Base-by-base conservation (phyloP, 192 early-diverging fungal genomes). In the Chytriomyces confervae region DNA sequence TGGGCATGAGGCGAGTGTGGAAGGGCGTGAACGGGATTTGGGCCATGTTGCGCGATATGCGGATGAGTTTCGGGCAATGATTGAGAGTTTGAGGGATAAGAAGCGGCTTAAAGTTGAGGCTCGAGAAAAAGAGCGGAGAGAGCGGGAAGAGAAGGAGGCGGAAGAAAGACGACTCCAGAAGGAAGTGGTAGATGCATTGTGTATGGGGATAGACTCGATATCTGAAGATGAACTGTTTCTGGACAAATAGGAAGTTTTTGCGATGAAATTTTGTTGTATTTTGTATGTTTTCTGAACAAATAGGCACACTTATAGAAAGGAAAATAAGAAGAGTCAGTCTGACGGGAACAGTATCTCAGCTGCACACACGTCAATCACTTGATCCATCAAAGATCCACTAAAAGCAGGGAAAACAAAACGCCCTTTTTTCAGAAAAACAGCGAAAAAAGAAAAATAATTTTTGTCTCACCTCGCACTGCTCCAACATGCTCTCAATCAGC, bases 401-500 rank as follows among this genome's bases (percentile, higher is more conserved):
- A 61, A 61, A 65, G 43, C n/a, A 75, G 11, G 44, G 18, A 24
- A 45, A n/a, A 20, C 48, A 47, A 13, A 66, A n/a, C 20, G 3
- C 20, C 24, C 24, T 0, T 20, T 20, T 61, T 61, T 61, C 23
- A 24, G 8, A 66, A 66, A n/a, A 66, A n/a, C 9, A n/a, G n/a
- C 23, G 4, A 51, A 63, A 64, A 69, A 49, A 0, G 1, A 9
- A n/a, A 23, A 7, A 49, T 0, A 13, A 49, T n/a, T 0, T 2
- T 50, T 10, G 23, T 62, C 74, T 50, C 47, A 83, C 80, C 80
- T 85, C 82, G 60, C 69, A 80, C 63, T 89, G 85, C 23, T 76
- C 80, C n/a, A 89, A 50, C 48, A 89, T 81, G 13, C 69, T 77
- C 68, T 88, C 87, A 36, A 89, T 81, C 62, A 89, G 50, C 36